Base-by-base conservation (phyloP, 2,329 filamentous ascomycete species). In the Paecilomyces formosus region DNA sequence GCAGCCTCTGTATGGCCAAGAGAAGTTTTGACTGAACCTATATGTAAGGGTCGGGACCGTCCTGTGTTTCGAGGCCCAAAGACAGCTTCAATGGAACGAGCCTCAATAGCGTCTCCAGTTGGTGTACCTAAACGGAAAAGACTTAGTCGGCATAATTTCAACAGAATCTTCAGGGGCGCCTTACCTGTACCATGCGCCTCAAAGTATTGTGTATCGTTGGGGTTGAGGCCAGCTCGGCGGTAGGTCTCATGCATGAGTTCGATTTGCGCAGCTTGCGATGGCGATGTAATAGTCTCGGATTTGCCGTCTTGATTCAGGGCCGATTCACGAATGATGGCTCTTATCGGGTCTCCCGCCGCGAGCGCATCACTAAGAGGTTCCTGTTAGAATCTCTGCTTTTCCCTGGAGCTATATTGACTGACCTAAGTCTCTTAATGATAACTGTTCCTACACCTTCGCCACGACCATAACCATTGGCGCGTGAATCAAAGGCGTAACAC, bases 381-480 rank as follows among this genome's bases (percentile, higher is more conserved):
- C 13, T 35, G 31, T 35, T 35, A 35, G 31, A 3, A 9, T 15
- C 31, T 35, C 31, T 35, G 8, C 8, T 9, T 35, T 3, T 35
- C 4, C 3, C 8, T 35, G 31, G 11, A 35, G 31, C 11, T 35
- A 35, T 11, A 12, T 35, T 12, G 31, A 35, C 31, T 35, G 4
- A 35, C 35, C 35, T 52, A 21, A 68, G 53, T 1, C 61, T 45
- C 55, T 68, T 68, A 6, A 68, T 24, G 12, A 65, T 55, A 4
- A 68, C 15, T 4, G 54, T 54, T 5, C 26, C 63, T n/a, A 60
- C 55, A 4, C 61, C 65, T 11, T 67, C 65, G 13, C 58, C 64
- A 35, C 65, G 58, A 28, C 59, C 64, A 53, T 66, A 67, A 3
- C 65, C 63, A 45, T 61, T 21, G 8, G 62, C 64, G 1, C 30